Percentiles rank a stretch among this genome's conserved stretches.
These are phyloP conservation scores for Aspergillus indologenus DNA, from an alignment of 495 filamentous ascomycete genomes.

Conservation along the genomic window DNA sequence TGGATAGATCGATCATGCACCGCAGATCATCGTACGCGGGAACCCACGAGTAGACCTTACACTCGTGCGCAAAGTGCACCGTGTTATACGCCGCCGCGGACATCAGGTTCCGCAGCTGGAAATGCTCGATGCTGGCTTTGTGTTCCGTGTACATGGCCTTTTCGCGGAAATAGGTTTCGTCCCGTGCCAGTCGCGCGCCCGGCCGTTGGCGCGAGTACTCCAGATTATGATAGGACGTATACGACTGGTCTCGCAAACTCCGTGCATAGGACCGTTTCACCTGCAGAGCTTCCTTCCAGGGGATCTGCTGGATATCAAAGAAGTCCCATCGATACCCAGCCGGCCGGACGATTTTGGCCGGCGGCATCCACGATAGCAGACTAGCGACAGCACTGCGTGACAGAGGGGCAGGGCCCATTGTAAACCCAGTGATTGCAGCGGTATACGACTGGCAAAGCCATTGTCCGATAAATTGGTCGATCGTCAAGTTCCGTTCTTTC, in stretches of 20 bases:
- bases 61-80: constrained; percentile 68
- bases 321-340: constrained; percentile 51
- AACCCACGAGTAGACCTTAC: constrained; percentile 50
- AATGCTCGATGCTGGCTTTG: constrained; percentile 69
- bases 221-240: constrained; percentile 44
- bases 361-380: constrained; percentile 39
- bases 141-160: constrained; percentile 65
- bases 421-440: constrained; percentile 22
- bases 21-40: constrained; percentile 38
- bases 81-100: constrained; percentile 69
- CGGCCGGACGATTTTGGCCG: constrained; percentile 38
- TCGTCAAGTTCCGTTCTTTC: constrained; percentile 41
- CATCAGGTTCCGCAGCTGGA: constrained; percentile 85
- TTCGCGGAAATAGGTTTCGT: constrained; percentile 61
- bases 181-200: constrained; percentile 26
- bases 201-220: constrained; percentile 28
- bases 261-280: constrained; percentile 60
- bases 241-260: constrained; percentile 51
- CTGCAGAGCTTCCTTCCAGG: constrained; percentile 62
- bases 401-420: constrained; percentile 12
- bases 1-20: constrained; percentile 61
- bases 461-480: constrained; percentile 44
- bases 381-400: constrained; percentile 28
- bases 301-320: constrained; percentile 76
- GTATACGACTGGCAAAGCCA: constrained; percentile 34